Conservation (phyloP, 2,329 filamentous ascomycete genomes). For the Colletotrichum sp. region DNA sequence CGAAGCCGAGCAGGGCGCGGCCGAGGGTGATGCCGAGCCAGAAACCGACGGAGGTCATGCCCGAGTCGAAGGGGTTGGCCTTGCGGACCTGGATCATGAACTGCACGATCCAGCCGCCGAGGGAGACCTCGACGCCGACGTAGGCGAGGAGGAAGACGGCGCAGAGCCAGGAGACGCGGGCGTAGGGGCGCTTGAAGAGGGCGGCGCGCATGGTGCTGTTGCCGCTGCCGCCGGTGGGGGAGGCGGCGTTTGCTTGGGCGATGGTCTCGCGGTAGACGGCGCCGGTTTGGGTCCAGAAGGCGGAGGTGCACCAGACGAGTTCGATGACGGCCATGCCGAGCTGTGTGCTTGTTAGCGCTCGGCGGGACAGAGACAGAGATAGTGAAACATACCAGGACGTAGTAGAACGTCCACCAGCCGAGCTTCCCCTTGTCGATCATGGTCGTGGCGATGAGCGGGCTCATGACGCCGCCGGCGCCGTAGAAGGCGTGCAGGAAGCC, state of each 20-base stretch:
- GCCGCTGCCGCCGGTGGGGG: conserved; percentile 22
- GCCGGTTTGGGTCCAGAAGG: conserved; percentile 66
- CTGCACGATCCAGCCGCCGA: conserved; percentile 83
- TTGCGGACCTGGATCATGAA: conserved; percentile 81
- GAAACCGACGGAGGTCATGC: conserved; percentile 79
- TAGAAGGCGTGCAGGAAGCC: conserved; percentile 74
- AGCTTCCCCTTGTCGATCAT: conserved; percentile 68
- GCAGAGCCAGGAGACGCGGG: conserved; percentile 70
- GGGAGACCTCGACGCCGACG: conserved; percentile 76
- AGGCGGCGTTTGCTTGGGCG: neutral
- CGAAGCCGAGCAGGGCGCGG: conserved; percentile 72
- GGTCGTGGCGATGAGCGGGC: conserved; percentile 73
- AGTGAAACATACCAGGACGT: conserved; percentile 65
- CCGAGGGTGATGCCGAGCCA: conserved; percentile 82
- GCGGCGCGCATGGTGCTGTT: conserved; percentile 37
- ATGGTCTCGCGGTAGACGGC: conserved; percentile 53
- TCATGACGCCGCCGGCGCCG: conserved; percentile 69
- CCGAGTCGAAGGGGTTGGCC: conserved; percentile 71
- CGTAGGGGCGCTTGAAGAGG: conserved; percentile 46
- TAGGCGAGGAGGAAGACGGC: conserved; percentile 77
- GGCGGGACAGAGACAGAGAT: neutral
- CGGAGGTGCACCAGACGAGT: conserved; percentile 46
- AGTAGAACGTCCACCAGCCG: conserved; percentile 77
- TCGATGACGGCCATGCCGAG: conserved; percentile 62
- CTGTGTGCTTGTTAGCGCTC: conserved; percentile 27